These are phyloP conservation scores for Crithidia fasciculata DNA, from an alignment of 208 protist genomes.

Conservation along the genomic window DNA sequence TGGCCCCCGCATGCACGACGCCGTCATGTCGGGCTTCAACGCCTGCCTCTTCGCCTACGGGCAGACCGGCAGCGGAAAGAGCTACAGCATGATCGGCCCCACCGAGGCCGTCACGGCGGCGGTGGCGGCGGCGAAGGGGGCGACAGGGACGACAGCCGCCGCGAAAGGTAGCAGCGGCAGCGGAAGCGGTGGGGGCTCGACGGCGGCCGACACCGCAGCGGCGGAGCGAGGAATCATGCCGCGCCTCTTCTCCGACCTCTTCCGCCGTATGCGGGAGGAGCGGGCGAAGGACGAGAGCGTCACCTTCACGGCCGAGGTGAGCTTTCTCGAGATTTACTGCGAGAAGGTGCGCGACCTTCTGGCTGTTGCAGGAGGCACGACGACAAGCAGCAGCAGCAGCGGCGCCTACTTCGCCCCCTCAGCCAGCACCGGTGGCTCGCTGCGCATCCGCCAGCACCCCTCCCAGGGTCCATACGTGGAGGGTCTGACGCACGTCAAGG, in stretches of 20 bases:
- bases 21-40: conserved; percentile 88
- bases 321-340: conserved; percentile 92
- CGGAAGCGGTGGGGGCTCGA: neutral
- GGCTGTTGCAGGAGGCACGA: neutral
- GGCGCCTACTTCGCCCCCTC: conserved; percentile 1
- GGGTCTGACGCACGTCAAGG: conserved; percentile 62
- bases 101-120: conserved; percentile 33
- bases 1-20: conserved; percentile 72
- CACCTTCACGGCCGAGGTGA: conserved; percentile 70
- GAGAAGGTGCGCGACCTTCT: conserved; percentile 87
- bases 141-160: neutral
- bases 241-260: conserved; percentile 75
- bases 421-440: conserved; percentile 14
- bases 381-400: neutral
- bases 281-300: conserved; percentile 64
- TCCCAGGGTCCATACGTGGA: conserved; percentile 81
- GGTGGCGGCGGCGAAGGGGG: neutral
- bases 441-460: conserved; percentile 81
- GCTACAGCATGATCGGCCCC: conserved; percentile 90
- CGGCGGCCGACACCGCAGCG: neutral
- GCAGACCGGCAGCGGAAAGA: conserved; percentile 92
- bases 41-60: conserved; percentile 91
- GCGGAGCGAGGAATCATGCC: conserved; percentile 80
- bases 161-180: neutral
- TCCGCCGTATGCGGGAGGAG: conserved; percentile 70